phyloP scores from a whole-genome alignment of 768 basidiomycete species.

The Tremella mesenterica region DNA sequence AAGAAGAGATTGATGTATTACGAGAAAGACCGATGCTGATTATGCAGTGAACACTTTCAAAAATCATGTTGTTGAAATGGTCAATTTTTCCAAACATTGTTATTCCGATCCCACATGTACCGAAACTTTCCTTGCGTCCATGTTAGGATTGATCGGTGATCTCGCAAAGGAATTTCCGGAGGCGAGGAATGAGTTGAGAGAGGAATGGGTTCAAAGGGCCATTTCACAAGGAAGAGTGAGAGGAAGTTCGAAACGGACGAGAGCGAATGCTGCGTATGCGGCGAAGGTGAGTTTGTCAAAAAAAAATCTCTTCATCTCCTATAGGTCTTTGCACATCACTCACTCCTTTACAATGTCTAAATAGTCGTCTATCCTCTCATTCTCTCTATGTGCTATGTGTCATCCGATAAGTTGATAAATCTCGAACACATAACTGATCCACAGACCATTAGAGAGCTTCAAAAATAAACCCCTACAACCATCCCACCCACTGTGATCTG shows the following conservation, averaged over 20 bases:
- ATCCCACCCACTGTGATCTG: too few species aligned
- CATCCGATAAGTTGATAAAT: too few species aligned
- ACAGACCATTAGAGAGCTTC: constrained; percentile 37
- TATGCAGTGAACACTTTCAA: constrained; percentile 56
- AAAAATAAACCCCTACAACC: too few species aligned
- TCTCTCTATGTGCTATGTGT: background rate
- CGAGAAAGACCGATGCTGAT: constrained; percentile 8
- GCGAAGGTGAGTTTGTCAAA: constrained; percentile 27
- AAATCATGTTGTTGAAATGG: constrained; percentile 61
- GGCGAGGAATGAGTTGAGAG: constrained; percentile 65
- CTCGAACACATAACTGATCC: too few species aligned
- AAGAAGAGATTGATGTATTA: too few species aligned
- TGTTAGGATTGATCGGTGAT: constrained; percentile 83
- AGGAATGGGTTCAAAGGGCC: constrained; percentile 60
- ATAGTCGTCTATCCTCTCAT: too few species aligned
- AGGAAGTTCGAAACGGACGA: constrained; percentile 18
- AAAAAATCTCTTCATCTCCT: too few species aligned
- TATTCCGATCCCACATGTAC: constrained; percentile 74
- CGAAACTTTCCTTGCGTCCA: constrained; percentile 64
- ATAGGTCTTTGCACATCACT: too few species aligned
- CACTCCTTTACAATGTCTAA: too few species aligned
- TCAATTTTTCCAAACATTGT: constrained; percentile 66
- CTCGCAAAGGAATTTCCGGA: constrained; percentile 76
- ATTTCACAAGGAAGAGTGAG: constrained; percentile 24
- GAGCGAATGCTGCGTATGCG: constrained; percentile 30